phyloP scores from a whole-genome alignment of 176 grass and related monocot species.

The Areca catechu region DNA sequence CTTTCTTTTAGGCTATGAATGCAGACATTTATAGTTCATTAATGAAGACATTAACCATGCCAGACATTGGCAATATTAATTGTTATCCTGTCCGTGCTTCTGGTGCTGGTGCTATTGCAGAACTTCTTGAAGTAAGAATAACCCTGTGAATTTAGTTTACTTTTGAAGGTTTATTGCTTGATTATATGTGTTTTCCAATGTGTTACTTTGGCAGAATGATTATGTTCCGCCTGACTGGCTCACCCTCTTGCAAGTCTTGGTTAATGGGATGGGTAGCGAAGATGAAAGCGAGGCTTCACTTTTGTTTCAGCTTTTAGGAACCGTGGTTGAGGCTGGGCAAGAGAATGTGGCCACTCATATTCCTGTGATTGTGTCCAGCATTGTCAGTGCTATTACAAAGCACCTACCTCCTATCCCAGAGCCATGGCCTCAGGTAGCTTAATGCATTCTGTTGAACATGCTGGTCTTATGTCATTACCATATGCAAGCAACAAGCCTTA shows the following conservation, averaged over 20 bases:
- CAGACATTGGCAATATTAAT: slow-evolving; percentile 42
- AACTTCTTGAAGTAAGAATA: slow-evolving; percentile 66
- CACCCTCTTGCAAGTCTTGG: slow-evolving; percentile 47
- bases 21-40: slow-evolving; percentile 73
- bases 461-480: background rate
- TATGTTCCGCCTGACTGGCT: slow-evolving; percentile 59
- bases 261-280: slow-evolving; percentile 42
- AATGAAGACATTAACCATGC: slow-evolving; percentile 44
- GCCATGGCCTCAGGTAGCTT: slow-evolving; percentile 78
- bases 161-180: background rate
- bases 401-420: slow-evolving; percentile 56
- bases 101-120: slow-evolving; percentile 68
- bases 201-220: slow-evolving; percentile 45
- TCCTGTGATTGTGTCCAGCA: slow-evolving; percentile 56
- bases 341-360: slow-evolving; percentile 41
- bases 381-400: slow-evolving; percentile 38
- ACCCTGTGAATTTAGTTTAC: background rate
- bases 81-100: slow-evolving; percentile 76
- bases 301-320: slow-evolving; percentile 79
- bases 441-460: slow-evolving; percentile 5
- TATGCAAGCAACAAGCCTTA: no score
- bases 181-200: slow-evolving; percentile 4
- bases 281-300: slow-evolving; percentile 66
- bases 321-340: slow-evolving; percentile 62
- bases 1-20: slow-evolving; percentile 49